Evolutionary conservation across 2,329 filamentous ascomycete species (phyloP), one percentile per base, ranked within the genome.

Genomic region (Elsinoe fawcettii): DNA sequence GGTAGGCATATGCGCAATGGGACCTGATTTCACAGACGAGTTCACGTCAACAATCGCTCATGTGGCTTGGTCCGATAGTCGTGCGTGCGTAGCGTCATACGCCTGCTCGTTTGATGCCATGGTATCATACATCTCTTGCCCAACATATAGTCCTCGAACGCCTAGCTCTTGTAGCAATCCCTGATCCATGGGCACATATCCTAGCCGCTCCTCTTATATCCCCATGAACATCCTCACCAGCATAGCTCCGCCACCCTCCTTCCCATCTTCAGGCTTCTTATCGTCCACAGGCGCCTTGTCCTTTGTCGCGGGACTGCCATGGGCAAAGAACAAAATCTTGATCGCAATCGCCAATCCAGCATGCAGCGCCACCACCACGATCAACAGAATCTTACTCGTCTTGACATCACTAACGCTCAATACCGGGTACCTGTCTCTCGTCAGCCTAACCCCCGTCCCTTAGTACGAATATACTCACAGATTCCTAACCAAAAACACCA

Each of bases 271-370:
- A 11, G 37, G 37, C 30, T 56, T 56, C 30, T 23, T 37, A n/a
- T 43, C 37, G 5, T n/a, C 43, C 7, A 23, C 18, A 22, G 53
- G 41, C 8, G 41, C 20, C 22, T 46, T 44, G n/a, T 47, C 54
- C 54, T 56, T 56, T 12, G 8, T 23, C 39, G 25, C 54, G 25
- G 54, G 54, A 36, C 54, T 56, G 3, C 27, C 43, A 27, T 75
- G 80, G 64, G 90, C 91, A 74, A 99, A 99, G 80, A 97, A 97
- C 25, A 97, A 75, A 59, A 96, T 86, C 80, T 97, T 97, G 74
- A 99, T 97, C 3, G 92, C 88, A 66, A 97, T 82, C 1, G 92
- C 83, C 63, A 99, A 78, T n/a, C 87, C 93, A 25, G 90, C 85
- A 74, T 99, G 93, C 61, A 97, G 77, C 27, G 82, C 80, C 27